Evolutionary conservation across 176 grass and related monocot species (phyloP), one percentile per base, ranked within the genome.

Genomic region (Musa acuminata): DNA sequence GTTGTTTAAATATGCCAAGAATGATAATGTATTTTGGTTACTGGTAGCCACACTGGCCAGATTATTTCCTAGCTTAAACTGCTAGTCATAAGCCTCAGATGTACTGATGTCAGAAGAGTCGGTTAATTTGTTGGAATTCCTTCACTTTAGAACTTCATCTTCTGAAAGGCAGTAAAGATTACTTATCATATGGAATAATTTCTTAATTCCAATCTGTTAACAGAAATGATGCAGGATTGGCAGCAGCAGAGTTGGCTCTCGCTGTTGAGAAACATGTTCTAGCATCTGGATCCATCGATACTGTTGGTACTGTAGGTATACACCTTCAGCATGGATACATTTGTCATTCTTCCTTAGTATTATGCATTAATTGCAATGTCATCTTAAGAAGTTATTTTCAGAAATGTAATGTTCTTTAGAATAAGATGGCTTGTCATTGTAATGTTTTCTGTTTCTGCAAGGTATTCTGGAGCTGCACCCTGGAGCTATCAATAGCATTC

Each of bases 401-500:
- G 35, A 69, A 27, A 49, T 70, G 20, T 70, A 13, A 43, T 10
- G 63, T 54, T 55, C 74, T 43, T 43, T 43, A 43, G 35, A 43
- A 43, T 43, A 43, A 43, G 35, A 43, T 43, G 35, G 35, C 35
- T 43, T 66, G 2, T 80, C 78, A 83, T 78, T 54, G 81, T 35
- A 81, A 82, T 19, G 74, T 23, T 1, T 57, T 69, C n/a, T 77
- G 52, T 14, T 80, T 78, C 29, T 63, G 63, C 76, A 82, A 87
- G 95, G 95, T 85, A 99, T 99, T 82, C 68, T 99, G 78, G 88
- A 99, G 82, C 68, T 99, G 52, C 95, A 99, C 84, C 95, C 95
- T 76, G 95, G 90, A 73, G 95, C 95, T 65, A 99, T 91, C 73
- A 94, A 94, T 82, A 99, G 90, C 78, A 99, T 99, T 52, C 90